phyloP scores from a whole-genome alignment of 345 rosid species.

The Pugionium dolabratum region DNA sequence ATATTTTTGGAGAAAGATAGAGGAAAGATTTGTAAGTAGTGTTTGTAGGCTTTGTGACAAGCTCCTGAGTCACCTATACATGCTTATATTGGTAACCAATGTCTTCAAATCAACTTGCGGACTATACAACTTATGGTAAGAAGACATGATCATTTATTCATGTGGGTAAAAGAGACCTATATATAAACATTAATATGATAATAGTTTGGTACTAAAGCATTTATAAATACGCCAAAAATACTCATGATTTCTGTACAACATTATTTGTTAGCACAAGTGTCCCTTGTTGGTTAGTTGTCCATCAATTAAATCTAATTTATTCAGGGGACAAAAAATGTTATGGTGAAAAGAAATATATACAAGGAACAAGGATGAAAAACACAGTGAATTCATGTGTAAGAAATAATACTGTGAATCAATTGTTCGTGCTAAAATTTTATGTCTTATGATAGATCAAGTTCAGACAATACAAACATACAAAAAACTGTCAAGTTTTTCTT shows the following conservation, averaged over 20 bases:
- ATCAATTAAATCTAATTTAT: background rate
- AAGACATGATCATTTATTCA: background rate
- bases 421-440: background rate
- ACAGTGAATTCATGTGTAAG: too few relatives aligned
- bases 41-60: background rate
- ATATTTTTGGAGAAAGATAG: too few relatives aligned
- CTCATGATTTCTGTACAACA: background rate
- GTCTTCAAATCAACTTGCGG: background rate
- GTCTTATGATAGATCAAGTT: too few relatives aligned
- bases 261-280: background rate
- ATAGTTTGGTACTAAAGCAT: background rate
- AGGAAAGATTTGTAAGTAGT: background rate
- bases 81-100: constrained; percentile 4
- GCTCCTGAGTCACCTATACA: constrained; percentile 11
- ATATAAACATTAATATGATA: background rate
- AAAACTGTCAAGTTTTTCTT: too few relatives aligned
- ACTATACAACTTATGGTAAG: background rate
- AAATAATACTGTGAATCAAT: background rate
- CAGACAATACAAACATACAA: too few relatives aligned
- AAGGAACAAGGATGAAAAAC: background rate
- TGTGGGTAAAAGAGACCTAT: background rate
- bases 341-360: background rate
- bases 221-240: background rate
- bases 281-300: background rate
- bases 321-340: constrained; percentile 11